Percentiles rank a stretch among this genome's conserved stretches.
Evolutionary conservation across 2,329 filamentous ascomycete species (phyloP).

Genomic region (Arthroderma sp.): DNA sequence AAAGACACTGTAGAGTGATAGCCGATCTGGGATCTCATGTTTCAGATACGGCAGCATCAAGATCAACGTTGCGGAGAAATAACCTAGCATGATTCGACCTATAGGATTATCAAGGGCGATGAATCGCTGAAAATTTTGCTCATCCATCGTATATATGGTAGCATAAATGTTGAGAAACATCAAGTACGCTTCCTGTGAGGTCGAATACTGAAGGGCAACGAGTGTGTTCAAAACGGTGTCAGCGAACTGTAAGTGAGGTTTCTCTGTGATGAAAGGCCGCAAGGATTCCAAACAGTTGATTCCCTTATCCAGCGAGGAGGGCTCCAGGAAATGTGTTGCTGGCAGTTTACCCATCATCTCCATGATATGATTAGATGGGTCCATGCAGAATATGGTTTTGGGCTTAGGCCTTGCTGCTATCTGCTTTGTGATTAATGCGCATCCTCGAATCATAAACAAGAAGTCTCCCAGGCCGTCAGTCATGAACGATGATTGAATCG

Average conservation of each 20-base stretch:
- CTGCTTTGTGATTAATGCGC: neutral
- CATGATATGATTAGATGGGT: neutral
- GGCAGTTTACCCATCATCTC: neutral
- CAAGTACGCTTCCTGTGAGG: neutral
- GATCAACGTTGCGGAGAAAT: neutral
- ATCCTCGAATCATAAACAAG: conserved; percentile 17
- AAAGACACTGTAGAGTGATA: neutral
- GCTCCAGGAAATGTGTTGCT: neutral
- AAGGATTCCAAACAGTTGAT: neutral
- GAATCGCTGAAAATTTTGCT: neutral
- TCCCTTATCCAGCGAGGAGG: neutral
- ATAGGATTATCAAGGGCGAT: neutral
- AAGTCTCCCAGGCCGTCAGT: conserved; percentile 17
- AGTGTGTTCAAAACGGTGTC: neutral
- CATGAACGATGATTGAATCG: conserved; percentile 18
- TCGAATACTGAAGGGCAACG: neutral
- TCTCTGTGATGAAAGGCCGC: neutral
- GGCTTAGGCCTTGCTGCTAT: neutral
- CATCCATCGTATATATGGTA: neutral
- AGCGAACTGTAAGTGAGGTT: neutral
- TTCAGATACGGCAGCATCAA: neutral
- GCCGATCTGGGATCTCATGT: neutral
- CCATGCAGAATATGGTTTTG: neutral
- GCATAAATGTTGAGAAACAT: neutral
- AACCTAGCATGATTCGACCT: neutral